Conservation (phyloP, 2,329 filamentous ascomycete species). For the Trichophyton schoenleinii region DNA sequence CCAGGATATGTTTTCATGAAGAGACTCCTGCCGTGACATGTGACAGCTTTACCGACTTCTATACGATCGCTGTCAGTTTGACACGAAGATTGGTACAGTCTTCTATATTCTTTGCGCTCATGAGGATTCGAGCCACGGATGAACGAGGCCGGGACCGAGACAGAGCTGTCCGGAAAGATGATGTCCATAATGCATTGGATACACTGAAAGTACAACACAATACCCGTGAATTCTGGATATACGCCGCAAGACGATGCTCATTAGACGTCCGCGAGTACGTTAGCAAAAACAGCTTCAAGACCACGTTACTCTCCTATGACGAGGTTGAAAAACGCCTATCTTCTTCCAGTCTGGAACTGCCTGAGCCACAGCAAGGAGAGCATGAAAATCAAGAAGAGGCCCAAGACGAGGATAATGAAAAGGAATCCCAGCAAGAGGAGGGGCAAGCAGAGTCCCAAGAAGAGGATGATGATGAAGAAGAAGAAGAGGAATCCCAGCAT, state of each 20-base stretch:
- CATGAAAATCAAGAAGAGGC: not conserved
- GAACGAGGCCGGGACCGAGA: conserved; percentile 19
- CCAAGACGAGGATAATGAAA: not conserved
- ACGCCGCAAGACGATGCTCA: conserved; percentile 39
- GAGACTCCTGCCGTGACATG: conserved; percentile 57
- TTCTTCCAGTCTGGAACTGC: not conserved
- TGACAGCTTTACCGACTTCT: conserved; percentile 64
- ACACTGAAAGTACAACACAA: conserved; percentile 41
- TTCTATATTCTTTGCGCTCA: conserved; percentile 56
- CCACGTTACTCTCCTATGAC: conserved; percentile 26
- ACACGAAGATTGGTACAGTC: conserved; percentile 60
- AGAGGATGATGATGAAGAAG: not conserved
- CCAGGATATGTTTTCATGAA: conserved; percentile 38
- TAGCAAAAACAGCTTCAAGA: conserved; percentile 22
- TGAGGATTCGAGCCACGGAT: conserved; percentile 46
- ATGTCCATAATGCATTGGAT: conserved; percentile 44
- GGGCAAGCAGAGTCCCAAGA: not conserved
- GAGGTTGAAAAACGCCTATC: conserved; percentile 19
- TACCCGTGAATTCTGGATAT: conserved; percentile 40
- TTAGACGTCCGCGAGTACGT: conserved; percentile 37
- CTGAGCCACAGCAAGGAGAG: not conserved
- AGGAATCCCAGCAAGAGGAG: not conserved
- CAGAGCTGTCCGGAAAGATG: conserved; percentile 32
- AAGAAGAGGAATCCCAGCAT: not conserved
- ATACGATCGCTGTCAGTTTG: conserved; percentile 53